These are phyloP conservation scores for Cercospora zeae-maydis DNA, from an alignment of 2,329 filamentous ascomycete species.

Conservation along the genomic window DNA sequence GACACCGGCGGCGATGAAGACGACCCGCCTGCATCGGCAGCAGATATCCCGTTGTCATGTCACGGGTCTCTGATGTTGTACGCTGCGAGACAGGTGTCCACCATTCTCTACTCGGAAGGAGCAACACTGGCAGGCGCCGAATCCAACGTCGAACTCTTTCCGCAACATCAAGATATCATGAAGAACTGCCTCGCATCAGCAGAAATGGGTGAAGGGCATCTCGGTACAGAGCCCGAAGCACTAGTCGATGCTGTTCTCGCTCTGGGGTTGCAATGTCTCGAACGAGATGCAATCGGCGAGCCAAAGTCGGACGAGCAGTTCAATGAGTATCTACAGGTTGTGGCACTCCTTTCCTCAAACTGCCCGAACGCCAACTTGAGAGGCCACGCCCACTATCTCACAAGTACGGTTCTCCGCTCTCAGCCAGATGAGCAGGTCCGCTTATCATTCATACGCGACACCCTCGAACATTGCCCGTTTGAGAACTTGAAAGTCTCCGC, in stretches of 20 bases:
- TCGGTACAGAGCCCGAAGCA: constrained; percentile 49
- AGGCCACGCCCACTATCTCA: constrained; percentile 49
- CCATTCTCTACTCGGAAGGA: constrained; percentile 47
- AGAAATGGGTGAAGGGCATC: constrained; percentile 35
- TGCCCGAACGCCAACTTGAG: constrained; percentile 47
- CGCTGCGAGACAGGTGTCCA: constrained; percentile 50
- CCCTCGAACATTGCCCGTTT: constrained; percentile 53
- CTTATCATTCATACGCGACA: constrained; percentile 53
- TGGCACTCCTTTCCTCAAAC: constrained; percentile 49
- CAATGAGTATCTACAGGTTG: constrained; percentile 50
- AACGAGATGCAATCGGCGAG: constrained; percentile 44
- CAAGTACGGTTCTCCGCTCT: constrained; percentile 50
- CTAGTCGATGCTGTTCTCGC: constrained; percentile 54
- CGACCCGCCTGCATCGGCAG: constrained; percentile 50
- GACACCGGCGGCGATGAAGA: constrained; percentile 48
- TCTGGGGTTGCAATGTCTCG: constrained; percentile 50
- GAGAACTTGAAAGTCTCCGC: constrained; percentile 56
- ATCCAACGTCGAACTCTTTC: constrained; percentile 48
- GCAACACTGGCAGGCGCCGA: constrained; percentile 25
- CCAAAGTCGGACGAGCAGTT: constrained; percentile 52
- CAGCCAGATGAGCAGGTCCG: constrained; percentile 52
- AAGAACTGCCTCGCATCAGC: constrained; percentile 49
- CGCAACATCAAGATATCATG: constrained; percentile 51
- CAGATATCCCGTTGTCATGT: constrained; percentile 55
- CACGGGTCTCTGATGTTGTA: constrained; percentile 54